phyloP scores from a whole-genome alignment of 306 rosid genomes.

The Prunus fruticosa region DNA sequence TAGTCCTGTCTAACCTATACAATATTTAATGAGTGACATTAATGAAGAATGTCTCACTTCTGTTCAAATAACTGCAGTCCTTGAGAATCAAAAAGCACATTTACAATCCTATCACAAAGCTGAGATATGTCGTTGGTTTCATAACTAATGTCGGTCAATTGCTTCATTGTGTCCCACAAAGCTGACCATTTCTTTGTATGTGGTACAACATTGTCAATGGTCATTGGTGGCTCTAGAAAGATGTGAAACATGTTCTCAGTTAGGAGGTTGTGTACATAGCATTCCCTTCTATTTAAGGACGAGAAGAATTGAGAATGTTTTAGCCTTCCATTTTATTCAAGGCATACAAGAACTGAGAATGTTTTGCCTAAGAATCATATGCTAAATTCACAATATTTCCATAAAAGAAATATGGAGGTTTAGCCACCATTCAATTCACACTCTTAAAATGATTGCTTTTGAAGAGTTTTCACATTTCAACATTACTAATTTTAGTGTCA shows the following conservation, averaged over 20 bases:
- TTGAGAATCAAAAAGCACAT: slow-evolving; percentile 36
- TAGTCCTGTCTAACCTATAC: slow-evolving; percentile 65
- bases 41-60: slow-evolving; percentile 61
- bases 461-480: slow-evolving; percentile 30
- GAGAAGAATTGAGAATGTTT: slow-evolving; percentile 58
- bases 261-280: slow-evolving; percentile 89
- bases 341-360: slow-evolving; percentile 65
- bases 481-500: slow-evolving; percentile 29
- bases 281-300: slow-evolving; percentile 70
- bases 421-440: slow-evolving; percentile 35
- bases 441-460: slow-evolving; percentile 38
- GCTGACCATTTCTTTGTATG: slow-evolving; percentile 81
- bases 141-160: slow-evolving; percentile 54
- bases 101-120: slow-evolving; percentile 61
- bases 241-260: slow-evolving; percentile 60
- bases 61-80: slow-evolving; percentile 49
- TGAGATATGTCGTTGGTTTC: slow-evolving; percentile 54
- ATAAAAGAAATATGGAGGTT: slow-evolving; percentile 75
- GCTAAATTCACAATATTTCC: slow-evolving; percentile 54
- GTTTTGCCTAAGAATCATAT: slow-evolving; percentile 62
- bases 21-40: slow-evolving; percentile 60
- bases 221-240: slow-evolving; percentile 60
- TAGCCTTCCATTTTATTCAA: slow-evolving; percentile 47
- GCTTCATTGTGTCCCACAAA: slow-evolving; percentile 78
- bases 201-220: slow-evolving; percentile 64